These are phyloP conservation scores for Suhomyces wounanorum DNA, from an alignment of 1,139 yeast genomes.

Conservation along the genomic window DNA sequence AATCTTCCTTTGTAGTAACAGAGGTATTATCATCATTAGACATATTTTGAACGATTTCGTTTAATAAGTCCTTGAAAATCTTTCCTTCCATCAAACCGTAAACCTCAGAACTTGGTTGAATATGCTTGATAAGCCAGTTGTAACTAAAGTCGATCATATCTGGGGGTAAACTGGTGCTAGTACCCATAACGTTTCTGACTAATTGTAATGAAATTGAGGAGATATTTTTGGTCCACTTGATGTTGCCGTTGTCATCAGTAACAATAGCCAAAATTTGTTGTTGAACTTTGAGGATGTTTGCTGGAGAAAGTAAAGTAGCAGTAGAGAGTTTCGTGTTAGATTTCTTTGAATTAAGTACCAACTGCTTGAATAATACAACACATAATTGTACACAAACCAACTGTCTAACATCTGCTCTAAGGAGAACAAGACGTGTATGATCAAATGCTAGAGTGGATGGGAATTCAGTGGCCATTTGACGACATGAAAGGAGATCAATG, in stretches of 20 bases:
- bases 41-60: constrained; percentile 27
- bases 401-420: constrained; percentile 85
- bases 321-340: constrained; percentile 15
- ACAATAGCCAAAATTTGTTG: constrained; percentile 77
- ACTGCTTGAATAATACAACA: constrained; percentile 69
- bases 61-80: constrained; percentile 53
- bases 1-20: constrained; percentile 5
- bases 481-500: constrained; percentile 68
- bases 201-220: constrained; percentile 72
- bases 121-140: constrained; percentile 82
- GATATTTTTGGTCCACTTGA: constrained; percentile 87
- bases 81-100: constrained; percentile 77
- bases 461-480: constrained; percentile 79
- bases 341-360: constrained; percentile 47
- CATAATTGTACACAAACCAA: constrained; percentile 80
- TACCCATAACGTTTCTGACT: constrained; percentile 44
- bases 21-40: constrained; percentile 8
- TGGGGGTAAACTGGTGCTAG: constrained; percentile 32
- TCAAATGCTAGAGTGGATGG: constrained; percentile 89
- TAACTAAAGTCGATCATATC: constrained; percentile 63
- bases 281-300: constrained; percentile 38
- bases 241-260: constrained; percentile 81
- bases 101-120: constrained; percentile 80
- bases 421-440: constrained; percentile 72
- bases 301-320: constrained; percentile 27